phyloP scores from a whole-genome alignment of 2,329 filamentous ascomycete genomes.

The Teratosphaeria epicoccoides region DNA sequence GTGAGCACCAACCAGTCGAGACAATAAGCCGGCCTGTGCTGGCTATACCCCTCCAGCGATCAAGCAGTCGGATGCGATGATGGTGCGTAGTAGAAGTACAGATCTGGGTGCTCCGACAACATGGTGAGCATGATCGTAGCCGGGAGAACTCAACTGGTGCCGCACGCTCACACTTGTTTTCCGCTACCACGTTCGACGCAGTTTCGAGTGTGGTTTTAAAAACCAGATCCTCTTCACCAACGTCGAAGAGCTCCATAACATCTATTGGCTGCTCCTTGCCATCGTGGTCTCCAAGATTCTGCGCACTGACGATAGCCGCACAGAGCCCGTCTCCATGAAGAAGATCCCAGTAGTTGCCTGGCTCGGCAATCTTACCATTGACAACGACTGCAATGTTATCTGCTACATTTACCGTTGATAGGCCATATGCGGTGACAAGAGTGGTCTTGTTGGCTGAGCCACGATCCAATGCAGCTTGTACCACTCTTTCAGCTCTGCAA shows the following conservation, averaged over 20 bases:
- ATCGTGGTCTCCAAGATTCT: constrained; percentile 33
- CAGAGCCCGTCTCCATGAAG: constrained; percentile 30
- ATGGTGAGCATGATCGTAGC: too few species aligned
- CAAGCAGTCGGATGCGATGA: too few species aligned
- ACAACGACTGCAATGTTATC: constrained; percentile 38
- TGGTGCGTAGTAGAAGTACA: too few species aligned
- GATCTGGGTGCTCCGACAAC: constrained; percentile 41
- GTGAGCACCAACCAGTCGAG: too few species aligned
- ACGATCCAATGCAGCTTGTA: too few species aligned
- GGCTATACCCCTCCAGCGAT: too few species aligned
- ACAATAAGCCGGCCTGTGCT: too few species aligned
- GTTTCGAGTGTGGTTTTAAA: constrained; percentile 27
- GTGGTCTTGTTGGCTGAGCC: too few species aligned
- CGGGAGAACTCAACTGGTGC: too few species aligned
- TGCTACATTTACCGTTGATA: constrained; percentile 34
- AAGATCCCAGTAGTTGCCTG: constrained; percentile 33
- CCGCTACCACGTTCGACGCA: constrained; percentile 37
- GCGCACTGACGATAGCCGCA: constrained; percentile 35
- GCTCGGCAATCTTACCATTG: constrained; percentile 34
- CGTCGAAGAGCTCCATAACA: constrained; percentile 14
- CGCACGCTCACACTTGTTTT: too few species aligned
- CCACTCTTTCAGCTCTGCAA: too few species aligned
- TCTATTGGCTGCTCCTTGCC: constrained; percentile 14
- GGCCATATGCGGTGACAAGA: too few species aligned
- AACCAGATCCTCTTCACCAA: constrained; percentile 20